Evolutionary conservation across 2,329 filamentous ascomycete species (phyloP), one percentile per base, ranked within the genome.

Genomic region (Thermoascus crustaceus): DNA sequence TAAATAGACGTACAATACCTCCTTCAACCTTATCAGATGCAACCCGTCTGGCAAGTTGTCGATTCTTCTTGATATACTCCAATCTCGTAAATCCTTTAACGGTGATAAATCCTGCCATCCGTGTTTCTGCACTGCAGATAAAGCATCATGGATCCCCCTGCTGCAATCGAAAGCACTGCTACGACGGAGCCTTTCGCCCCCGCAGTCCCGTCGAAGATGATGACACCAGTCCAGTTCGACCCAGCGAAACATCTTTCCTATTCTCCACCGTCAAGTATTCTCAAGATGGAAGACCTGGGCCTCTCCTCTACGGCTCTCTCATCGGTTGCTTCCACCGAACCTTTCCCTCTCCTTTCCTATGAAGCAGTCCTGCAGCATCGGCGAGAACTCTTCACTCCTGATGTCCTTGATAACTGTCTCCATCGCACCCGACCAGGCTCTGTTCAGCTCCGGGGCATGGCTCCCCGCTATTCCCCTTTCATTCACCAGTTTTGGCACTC

Each of bases 391-490:
- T 35, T 40, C 32, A 36, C 31, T 44, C 22, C 25, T 6, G 44
- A 46, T 20, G 47, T 58, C 3, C 38, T 59, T 2, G 53, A 54
- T 17, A 57, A 54, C 35, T 56, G 54, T 43, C 43, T 51, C 9
- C 44, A 52, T 34, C 38, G 49, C 18, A 58, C 52, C 4, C 41
- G 45, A 5, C 44, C 44, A 18, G 49, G 45, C 16, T 51, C 53
- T 5, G 49, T 49, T 21, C 50, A 52, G 45, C 34, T 58, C 3
- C 52, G 46, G 13, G 57, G 43, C 31, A 57, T 51, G 49, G 48
- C 47, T 0, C 51, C 49, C 13, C 44, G 47, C 17, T 55, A 58
- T 17, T 46, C 55, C 2, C 49, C 51, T 0, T 61, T 60, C 37
- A 53, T 55, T 10, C 45, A 59, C 30, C 30, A 52, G 9, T 54